Evolutionary conservation across 257 asterid species (phyloP).

Genomic region (Verbascum thapsus): DNA sequence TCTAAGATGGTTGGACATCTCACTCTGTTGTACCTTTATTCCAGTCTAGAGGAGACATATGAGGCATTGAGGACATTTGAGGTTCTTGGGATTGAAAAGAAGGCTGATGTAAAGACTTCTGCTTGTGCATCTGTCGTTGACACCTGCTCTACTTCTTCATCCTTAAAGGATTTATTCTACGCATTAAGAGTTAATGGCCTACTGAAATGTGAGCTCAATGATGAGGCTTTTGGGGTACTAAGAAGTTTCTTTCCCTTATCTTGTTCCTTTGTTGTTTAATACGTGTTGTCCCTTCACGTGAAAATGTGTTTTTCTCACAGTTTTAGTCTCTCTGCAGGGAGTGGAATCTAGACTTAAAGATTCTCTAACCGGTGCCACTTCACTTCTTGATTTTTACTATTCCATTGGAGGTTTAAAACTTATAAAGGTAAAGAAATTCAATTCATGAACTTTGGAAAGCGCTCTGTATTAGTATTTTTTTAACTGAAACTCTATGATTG

Average conservation of each 20-base stretch:
- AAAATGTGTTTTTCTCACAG: slow-evolving; percentile 19
- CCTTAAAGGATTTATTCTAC: slow-evolving; percentile 60
- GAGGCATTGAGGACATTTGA: slow-evolving; percentile 80
- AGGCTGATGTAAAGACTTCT: slow-evolving; percentile 49
- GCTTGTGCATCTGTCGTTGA: slow-evolving; percentile 63
- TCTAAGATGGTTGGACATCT: slow-evolving; percentile 23
- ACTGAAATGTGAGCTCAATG: slow-evolving; percentile 67
- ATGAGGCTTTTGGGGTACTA: slow-evolving; percentile 57
- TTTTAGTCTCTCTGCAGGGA: slow-evolving; percentile 47
- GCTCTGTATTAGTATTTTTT: no score
- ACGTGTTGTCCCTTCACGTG: not conserved
- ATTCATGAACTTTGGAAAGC: not conserved
- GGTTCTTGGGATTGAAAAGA: slow-evolving; percentile 78
- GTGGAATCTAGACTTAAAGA: slow-evolving; percentile 63
- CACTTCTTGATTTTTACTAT: slow-evolving; percentile 76
- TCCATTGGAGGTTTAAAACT: slow-evolving; percentile 68
- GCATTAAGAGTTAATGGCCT: slow-evolving; percentile 72
- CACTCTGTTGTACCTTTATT: slow-evolving; percentile 28
- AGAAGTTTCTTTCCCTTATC: slow-evolving; percentile 20
- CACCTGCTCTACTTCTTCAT: slow-evolving; percentile 56
- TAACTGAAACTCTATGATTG: not conserved
- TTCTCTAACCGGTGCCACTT: slow-evolving; percentile 53
- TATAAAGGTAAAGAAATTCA: slow-evolving; percentile 57
- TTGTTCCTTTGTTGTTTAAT: slow-evolving; percentile 10
- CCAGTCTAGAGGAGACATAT: slow-evolving; percentile 80